A percentile compares a stretch with the other conserved stretches of the same genome.
Conservation (phyloP, 192 early-diverging fungal species). For the Coemansia interrupta region DNA sequence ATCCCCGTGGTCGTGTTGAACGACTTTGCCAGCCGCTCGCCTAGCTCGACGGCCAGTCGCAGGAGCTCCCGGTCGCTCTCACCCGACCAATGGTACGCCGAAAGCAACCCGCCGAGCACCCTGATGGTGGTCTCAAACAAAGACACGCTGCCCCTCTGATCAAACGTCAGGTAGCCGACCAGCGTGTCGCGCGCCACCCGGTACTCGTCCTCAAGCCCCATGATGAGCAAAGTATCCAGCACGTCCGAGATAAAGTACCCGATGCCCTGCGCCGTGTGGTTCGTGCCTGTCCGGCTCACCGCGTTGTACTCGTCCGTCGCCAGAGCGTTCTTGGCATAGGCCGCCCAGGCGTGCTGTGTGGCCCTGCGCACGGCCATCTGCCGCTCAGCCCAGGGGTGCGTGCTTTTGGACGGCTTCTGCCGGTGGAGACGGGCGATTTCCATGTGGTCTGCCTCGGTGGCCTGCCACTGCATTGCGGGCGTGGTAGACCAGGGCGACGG, state of each 20-base stretch:
- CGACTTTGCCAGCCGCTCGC: conserved; percentile 64
- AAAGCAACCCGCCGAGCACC: conserved; percentile 77
- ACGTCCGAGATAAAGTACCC: conserved; percentile 88
- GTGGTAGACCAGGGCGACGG: conserved; percentile 12
- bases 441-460: neutral
- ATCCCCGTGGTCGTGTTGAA: conserved; percentile 48
- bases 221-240: conserved; percentile 77
- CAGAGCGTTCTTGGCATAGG: conserved; percentile 75
- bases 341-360: conserved; percentile 75
- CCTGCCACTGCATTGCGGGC: conserved; percentile 24
- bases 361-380: conserved; percentile 61
- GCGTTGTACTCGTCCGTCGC: conserved; percentile 86
- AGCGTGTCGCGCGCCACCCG: conserved; percentile 67
- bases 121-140: conserved; percentile 87
- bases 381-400: conserved; percentile 32
- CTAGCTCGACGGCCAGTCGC: conserved; percentile 71
- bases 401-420: neutral
- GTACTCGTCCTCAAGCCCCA: conserved; percentile 75
- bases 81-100: conserved; percentile 64
- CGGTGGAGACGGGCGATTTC: no score
- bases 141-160: conserved; percentile 59
- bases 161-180: conserved; percentile 58
- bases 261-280: conserved; percentile 60
- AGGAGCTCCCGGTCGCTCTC: conserved; percentile 60
- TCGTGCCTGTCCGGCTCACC: conserved; percentile 59